Conservation (phyloP, 176 grass and related monocot species). For the barley (Hordeum vulgare) region DNA sequence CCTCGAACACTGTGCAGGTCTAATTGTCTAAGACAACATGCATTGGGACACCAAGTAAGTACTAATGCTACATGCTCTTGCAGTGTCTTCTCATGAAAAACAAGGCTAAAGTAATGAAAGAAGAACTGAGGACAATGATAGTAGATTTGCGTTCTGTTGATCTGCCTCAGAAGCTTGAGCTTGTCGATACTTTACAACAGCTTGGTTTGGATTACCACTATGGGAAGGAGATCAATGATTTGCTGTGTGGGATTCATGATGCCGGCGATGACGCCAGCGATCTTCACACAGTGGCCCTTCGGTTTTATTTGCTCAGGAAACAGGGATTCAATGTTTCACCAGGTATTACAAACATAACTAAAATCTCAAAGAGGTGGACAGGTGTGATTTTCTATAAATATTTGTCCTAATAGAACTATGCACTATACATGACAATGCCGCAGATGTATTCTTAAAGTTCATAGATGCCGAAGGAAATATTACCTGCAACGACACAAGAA, state of each 20-base stretch:
- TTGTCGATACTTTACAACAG: slow-evolving; percentile 12
- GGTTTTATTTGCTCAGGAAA: not conserved
- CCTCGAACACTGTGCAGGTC: not conserved
- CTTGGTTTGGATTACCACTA: slow-evolving; percentile 26
- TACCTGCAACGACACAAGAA: slow-evolving; percentile 1
- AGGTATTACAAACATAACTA: not conserved
- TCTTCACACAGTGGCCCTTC: not conserved
- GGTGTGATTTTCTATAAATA: not conserved
- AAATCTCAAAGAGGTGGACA: not conserved
- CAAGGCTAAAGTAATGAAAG: not conserved
- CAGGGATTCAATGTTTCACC: not conserved
- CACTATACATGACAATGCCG: not conserved
- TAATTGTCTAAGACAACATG: not conserved
- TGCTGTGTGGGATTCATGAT: not conserved
- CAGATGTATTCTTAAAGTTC: slow-evolving; percentile 43
- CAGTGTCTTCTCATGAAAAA: not conserved
- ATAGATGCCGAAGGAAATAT: slow-evolving; percentile 25
- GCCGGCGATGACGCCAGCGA: not conserved
- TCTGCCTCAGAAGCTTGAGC: not conserved
- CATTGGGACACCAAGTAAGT: not conserved
- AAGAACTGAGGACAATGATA: not conserved
- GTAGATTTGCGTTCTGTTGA: not conserved
- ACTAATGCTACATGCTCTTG: not conserved
- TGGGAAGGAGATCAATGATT: slow-evolving; percentile 7
- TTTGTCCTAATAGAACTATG: not conserved